Conservation (phyloP, 768 basidiomycete species). For the Boletus eberwhitei region DNA sequence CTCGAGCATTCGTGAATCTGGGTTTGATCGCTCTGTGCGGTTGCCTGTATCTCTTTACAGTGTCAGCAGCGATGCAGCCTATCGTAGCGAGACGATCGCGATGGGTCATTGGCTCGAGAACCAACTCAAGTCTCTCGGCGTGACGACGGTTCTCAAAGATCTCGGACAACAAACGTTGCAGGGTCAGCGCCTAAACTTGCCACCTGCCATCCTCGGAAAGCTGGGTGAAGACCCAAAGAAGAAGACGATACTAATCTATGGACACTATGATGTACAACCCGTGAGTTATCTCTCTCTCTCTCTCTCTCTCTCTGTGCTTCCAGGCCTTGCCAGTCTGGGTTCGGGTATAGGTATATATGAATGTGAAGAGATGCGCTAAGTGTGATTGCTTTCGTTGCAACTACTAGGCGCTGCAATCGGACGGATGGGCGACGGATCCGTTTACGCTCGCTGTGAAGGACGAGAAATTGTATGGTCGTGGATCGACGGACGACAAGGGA, state of each 20-base stretch:
- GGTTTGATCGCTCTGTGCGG: neutral
- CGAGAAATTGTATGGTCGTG: slow-evolving; percentile 76
- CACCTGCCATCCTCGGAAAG: slow-evolving; percentile 79
- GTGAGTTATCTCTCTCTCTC: slow-evolving; percentile 36
- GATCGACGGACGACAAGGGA: slow-evolving; percentile 92
- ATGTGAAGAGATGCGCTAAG: neutral
- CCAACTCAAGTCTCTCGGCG: slow-evolving; percentile 75
- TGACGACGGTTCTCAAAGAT: slow-evolving; percentile 67
- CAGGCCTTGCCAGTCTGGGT: neutral
- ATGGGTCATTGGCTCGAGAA: slow-evolving; percentile 84
- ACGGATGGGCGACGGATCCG: slow-evolving; percentile 89
- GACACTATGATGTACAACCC: slow-evolving; percentile 95
- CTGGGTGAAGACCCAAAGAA: slow-evolving; percentile 83
- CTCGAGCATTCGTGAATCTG: neutral
- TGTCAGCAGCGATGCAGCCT: slow-evolving; percentile 66
- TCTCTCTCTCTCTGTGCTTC: neutral
- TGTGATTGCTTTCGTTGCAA: neutral
- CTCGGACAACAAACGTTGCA: slow-evolving; percentile 75
- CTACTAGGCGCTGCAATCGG: slow-evolving; percentile 43
- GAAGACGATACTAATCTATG: slow-evolving; percentile 92
- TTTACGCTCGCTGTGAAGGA: slow-evolving; percentile 62
- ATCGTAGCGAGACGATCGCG: slow-evolving; percentile 70
- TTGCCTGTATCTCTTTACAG: slow-evolving; percentile 31
- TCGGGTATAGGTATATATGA: neutral
- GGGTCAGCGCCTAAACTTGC: slow-evolving; percentile 69